phyloP scores from a whole-genome alignment of 345 rosid species.

The Eutrema yunnanense region DNA sequence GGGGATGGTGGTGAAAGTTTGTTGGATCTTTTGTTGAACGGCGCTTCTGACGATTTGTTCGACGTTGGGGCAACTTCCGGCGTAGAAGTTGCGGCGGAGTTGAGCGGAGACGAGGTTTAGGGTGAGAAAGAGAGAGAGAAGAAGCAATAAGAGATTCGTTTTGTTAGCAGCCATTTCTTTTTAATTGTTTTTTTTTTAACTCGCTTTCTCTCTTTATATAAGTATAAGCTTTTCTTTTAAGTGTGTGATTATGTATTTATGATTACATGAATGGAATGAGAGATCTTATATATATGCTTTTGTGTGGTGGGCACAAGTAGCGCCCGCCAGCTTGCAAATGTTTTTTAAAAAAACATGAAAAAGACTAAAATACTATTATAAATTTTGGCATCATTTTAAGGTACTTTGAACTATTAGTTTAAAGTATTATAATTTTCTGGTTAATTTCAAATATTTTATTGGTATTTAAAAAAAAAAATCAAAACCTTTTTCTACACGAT shows the following conservation, averaged over 20 bases:
- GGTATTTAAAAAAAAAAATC: not conserved
- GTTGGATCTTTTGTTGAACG: slow-evolving; percentile 42
- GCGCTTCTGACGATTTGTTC: slow-evolving; percentile 58
- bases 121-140: slow-evolving; percentile 12
- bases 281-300: not conserved
- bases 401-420: not conserved
- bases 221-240: not conserved
- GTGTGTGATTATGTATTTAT: not conserved
- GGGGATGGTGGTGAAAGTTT: slow-evolving; percentile 71
- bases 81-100: slow-evolving; percentile 55
- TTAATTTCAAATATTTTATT: not conserved
- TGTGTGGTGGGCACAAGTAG: slow-evolving; percentile 12
- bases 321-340: slow-evolving; percentile 24
- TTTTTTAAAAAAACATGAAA: not conserved
- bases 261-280: not conserved
- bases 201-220: not conserved
- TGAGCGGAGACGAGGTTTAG: slow-evolving; percentile 40
- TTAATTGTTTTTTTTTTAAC: not conserved
- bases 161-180: slow-evolving; percentile 5
- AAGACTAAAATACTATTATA: slow-evolving; percentile 3
- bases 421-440: not conserved
- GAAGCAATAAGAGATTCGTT: slow-evolving; percentile 9
- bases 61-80: slow-evolving; percentile 62
- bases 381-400: slow-evolving; percentile 2
- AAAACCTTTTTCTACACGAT: not conserved